Evolutionary conservation across 106 monocot genomes (phyloP).

Genomic region (Alisma plantagoaquatica): DNA sequence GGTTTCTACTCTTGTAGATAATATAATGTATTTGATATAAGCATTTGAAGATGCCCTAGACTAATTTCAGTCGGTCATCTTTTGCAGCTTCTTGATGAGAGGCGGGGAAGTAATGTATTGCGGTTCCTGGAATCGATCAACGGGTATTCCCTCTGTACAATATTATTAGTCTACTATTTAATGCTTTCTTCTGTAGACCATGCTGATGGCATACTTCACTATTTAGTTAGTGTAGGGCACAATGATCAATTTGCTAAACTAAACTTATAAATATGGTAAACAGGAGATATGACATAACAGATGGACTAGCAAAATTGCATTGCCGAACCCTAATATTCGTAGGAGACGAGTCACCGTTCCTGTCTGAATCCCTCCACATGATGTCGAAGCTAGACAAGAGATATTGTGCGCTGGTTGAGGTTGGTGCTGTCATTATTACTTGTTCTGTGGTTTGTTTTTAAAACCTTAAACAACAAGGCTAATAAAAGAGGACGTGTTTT

Average conservation of each 20-base stretch:
- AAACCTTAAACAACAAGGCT: neutral
- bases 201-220: slow-evolving; percentile 13
- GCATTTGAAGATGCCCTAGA: neutral
- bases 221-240: slow-evolving; percentile 29
- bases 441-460: neutral
- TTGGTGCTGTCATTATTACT: slow-evolving; percentile 2
- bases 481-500: neutral
- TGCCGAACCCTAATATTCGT: slow-evolving; percentile 72
- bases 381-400: slow-evolving; percentile 41
- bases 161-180: too few species aligned
- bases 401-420: slow-evolving; percentile 71
- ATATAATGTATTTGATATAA: neutral
- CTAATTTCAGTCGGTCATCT: neutral
- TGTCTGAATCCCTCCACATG: slow-evolving; percentile 55
- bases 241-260: slow-evolving; percentile 15
- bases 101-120: slow-evolving; percentile 38
- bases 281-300: slow-evolving; percentile 67
- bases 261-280: neutral
- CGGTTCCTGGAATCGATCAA: slow-evolving; percentile 53
- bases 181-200: too few species aligned
- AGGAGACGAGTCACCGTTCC: slow-evolving; percentile 58
- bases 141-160: slow-evolving; percentile 16
- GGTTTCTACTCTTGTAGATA: neutral
- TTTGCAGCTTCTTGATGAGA: slow-evolving; percentile 57
- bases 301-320: slow-evolving; percentile 32